Evolutionary conservation across 352 stramenopile species (phyloP).

Genomic region (Bremia lactucae): DNA sequence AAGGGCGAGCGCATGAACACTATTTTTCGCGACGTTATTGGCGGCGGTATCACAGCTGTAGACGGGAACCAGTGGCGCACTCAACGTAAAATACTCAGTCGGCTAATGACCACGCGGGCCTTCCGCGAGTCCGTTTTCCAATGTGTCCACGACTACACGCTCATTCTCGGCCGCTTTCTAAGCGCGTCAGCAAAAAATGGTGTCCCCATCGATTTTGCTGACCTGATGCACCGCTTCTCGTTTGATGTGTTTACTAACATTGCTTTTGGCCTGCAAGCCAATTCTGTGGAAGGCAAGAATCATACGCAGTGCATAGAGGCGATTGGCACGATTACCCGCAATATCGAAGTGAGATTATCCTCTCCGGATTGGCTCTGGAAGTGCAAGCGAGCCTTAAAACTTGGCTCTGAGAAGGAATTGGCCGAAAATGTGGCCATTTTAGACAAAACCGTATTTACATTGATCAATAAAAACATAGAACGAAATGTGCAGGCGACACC

Average conservation of each 20-base stretch:
- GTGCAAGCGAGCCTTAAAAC: slow-evolving; percentile 33
- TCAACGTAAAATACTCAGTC: slow-evolving; percentile 65
- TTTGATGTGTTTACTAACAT: slow-evolving; percentile 52
- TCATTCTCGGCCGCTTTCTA: slow-evolving; percentile 18
- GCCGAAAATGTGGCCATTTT: slow-evolving; percentile 20
- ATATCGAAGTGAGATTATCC: slow-evolving; percentile 35
- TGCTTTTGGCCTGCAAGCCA: slow-evolving; percentile 36
- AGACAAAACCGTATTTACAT: slow-evolving; percentile 28
- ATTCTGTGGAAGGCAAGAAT: slow-evolving; percentile 28
- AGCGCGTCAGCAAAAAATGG: slow-evolving; percentile 7
- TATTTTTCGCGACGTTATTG: slow-evolving; percentile 38
- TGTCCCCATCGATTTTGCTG: slow-evolving; percentile 15
- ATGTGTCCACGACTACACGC: slow-evolving; percentile 31
- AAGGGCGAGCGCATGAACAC: slow-evolving; percentile 37
- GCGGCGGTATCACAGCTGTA: slow-evolving; percentile 42
- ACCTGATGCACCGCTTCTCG: slow-evolving; percentile 39
- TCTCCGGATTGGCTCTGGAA: slow-evolving; percentile 43
- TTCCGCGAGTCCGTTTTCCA: slow-evolving; percentile 28
- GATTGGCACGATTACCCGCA: slow-evolving; percentile 23
- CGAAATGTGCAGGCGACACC: slow-evolving; percentile 13
- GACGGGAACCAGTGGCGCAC: slow-evolving; percentile 37
- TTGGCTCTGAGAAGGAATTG: slow-evolving; percentile 32
- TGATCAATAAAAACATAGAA: slow-evolving; percentile 39
- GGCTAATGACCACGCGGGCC: slow-evolving; percentile 58
- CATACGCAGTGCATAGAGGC: slow-evolving; percentile 37